Percentiles rank a stretch among this genome's conserved stretches.
Evolutionary conservation across 805 yeast species (phyloP).

Genomic region (Saccharomycopsis babjevae): DNA sequence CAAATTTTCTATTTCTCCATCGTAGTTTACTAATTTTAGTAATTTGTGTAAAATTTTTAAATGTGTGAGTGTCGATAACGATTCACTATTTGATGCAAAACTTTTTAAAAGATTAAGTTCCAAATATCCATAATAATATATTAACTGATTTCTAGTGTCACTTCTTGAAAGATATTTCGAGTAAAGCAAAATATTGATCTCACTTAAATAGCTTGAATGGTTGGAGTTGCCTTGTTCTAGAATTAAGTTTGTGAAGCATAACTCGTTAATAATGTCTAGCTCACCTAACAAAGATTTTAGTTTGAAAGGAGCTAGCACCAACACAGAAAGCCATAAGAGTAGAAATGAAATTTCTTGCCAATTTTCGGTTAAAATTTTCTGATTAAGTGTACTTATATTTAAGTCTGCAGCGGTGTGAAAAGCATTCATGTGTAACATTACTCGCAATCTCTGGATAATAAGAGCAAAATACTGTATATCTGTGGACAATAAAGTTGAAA

Average conservation of each 20-base stretch:
- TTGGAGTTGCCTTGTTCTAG: constrained; percentile 24
- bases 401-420: not conserved
- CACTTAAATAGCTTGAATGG: constrained; percentile 50
- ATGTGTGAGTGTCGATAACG: not conserved
- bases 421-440: not conserved
- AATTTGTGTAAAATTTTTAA: constrained; percentile 8
- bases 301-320: constrained; percentile 67
- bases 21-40: constrained; percentile 5
- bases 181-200: constrained; percentile 37
- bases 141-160: constrained; percentile 28
- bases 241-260: constrained; percentile 30
- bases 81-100: not conserved
- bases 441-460: constrained; percentile 24
- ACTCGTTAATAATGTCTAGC: constrained; percentile 24
- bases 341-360: constrained; percentile 44
- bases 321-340: constrained; percentile 62
- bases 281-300: constrained; percentile 30
- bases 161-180: constrained; percentile 44
- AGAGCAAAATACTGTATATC: constrained; percentile 41
- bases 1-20: constrained; percentile 17
- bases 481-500: constrained; percentile 49
- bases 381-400: not conserved
- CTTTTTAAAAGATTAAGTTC: constrained; percentile 2
- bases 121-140: constrained; percentile 25
- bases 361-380: constrained; percentile 9